Conservation (phyloP, 1,284 basidiomycete genomes). For the Trichosporon asahii region DNA sequence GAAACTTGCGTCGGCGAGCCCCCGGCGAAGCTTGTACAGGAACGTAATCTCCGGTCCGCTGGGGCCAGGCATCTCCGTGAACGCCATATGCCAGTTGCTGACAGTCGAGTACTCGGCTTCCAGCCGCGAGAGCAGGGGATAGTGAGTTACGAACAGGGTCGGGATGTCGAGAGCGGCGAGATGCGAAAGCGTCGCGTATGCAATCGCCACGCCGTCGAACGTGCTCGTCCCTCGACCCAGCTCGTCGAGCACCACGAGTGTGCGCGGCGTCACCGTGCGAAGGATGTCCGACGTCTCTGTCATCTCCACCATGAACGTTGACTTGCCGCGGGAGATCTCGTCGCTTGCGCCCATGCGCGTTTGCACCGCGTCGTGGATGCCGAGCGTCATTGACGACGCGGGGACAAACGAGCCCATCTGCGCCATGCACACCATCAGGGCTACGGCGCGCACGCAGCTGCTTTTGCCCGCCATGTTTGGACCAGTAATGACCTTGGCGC, state of each 20-base stretch:
- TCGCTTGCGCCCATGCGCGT: conserved; percentile 70
- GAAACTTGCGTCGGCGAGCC: conserved; percentile 76
- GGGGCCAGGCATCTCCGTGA: conserved; percentile 57
- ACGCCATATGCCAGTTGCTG: conserved; percentile 82
- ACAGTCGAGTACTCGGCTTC: conserved; percentile 50
- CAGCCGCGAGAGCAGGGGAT: conserved; percentile 62
- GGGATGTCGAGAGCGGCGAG: conserved; percentile 67
- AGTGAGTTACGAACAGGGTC: conserved; percentile 92
- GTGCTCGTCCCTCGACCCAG: conserved; percentile 50
- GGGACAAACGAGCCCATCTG: conserved; percentile 61
- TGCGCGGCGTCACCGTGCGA: conserved; percentile 64
- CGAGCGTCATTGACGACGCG: conserved; percentile 66
- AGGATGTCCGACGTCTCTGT: conserved; percentile 89
- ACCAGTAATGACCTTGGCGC: conserved; percentile 68
- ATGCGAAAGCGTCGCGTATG: conserved; percentile 67
- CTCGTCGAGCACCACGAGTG: conserved; percentile 78
- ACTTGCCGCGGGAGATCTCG: conserved; percentile 75
- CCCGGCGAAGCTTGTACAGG: conserved; percentile 68
- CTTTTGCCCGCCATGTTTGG: conserved; percentile 55
- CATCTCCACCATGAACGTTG: conserved; percentile 96
- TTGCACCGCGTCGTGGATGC: conserved; percentile 76
- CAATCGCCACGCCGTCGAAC: conserved; percentile 51
- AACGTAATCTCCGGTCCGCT: conserved; percentile 69
- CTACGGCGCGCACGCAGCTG: conserved; percentile 45
- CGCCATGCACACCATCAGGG: conserved; percentile 52